These are phyloP conservation scores for Globisporangium ultimum DNA, from an alignment of 352 stramenopile genomes.

Conservation along the genomic window DNA sequence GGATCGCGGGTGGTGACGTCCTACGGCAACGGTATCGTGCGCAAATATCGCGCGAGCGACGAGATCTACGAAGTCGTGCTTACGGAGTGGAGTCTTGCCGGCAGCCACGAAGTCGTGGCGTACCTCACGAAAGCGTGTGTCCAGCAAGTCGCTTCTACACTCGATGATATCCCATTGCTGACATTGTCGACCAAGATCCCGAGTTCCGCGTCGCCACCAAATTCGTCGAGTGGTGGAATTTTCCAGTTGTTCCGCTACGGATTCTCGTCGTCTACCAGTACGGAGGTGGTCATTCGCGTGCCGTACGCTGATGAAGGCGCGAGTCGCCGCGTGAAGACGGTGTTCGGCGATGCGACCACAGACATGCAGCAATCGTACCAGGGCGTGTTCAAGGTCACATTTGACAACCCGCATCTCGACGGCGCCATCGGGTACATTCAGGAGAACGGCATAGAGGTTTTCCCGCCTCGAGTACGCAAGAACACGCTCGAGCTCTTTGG, in stretches of 20 bases:
- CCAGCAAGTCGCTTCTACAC: slow-evolving; percentile 17
- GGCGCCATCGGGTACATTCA: slow-evolving; percentile 55
- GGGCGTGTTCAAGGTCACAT: slow-evolving; percentile 36
- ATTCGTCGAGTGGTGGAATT: slow-evolving; percentile 32
- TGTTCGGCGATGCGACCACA: slow-evolving; percentile 54
- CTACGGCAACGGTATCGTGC: slow-evolving; percentile 60
- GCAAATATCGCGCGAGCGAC: slow-evolving; percentile 37
- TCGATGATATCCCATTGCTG: slow-evolving; percentile 36
- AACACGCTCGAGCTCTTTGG: slow-evolving; percentile 74
- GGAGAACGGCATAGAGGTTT: slow-evolving; percentile 30
- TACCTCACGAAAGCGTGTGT: slow-evolving; percentile 53
- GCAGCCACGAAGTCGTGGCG: slow-evolving; percentile 35
- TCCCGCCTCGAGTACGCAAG: slow-evolving; percentile 24
- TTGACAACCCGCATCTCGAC: slow-evolving; percentile 45
- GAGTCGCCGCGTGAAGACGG: slow-evolving; percentile 41
- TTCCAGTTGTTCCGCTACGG: slow-evolving; percentile 71
- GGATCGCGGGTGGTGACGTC: slow-evolving; percentile 46
- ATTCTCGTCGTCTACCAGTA: slow-evolving; percentile 20
- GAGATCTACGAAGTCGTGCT: slow-evolving; percentile 48
- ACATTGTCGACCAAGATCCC: slow-evolving; percentile 21
- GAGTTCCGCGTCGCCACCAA: slow-evolving; percentile 17
- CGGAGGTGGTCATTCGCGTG: background rate
- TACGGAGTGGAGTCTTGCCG: slow-evolving; percentile 44
- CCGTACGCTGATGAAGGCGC: slow-evolving; percentile 48
- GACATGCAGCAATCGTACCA: slow-evolving; percentile 47